A percentile compares a stretch with the other conserved stretches of the same genome.
phyloP scores from a whole-genome alignment of 2,329 filamentous ascomycete species.

The Cytospora schulzeri region DNA sequence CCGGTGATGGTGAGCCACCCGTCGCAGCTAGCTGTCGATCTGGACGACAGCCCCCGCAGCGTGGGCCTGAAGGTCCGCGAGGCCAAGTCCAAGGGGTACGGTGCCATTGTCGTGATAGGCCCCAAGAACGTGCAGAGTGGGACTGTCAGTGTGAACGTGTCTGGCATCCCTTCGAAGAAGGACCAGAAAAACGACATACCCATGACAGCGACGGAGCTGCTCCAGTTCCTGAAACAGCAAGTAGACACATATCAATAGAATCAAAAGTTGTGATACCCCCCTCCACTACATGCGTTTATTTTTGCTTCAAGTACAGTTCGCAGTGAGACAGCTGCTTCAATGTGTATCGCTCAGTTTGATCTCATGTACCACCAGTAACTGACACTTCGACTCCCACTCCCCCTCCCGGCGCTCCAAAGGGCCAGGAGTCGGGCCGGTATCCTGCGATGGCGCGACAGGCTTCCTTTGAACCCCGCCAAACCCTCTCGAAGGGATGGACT shows the following conservation, averaged over 20 bases:
- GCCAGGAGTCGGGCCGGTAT: neutral
- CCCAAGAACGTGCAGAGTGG: slow-evolving; percentile 61
- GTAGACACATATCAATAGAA: slow-evolving; percentile 51
- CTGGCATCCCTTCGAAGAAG: slow-evolving; percentile 35
- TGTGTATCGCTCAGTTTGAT: neutral
- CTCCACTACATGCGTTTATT: too few relatives aligned
- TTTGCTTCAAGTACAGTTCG: neutral
- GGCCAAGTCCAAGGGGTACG: slow-evolving; percentile 73
- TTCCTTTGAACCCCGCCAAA: slow-evolving; percentile 6
- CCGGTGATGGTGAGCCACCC: slow-evolving; percentile 47
- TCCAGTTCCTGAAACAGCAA: slow-evolving; percentile 48
- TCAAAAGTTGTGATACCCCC: slow-evolving; percentile 21
- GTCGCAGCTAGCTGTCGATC: slow-evolving; percentile 66
- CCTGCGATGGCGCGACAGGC: neutral
- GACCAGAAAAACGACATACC: slow-evolving; percentile 38
- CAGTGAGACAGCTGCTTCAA: neutral
- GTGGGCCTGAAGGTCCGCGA: slow-evolving; percentile 71
- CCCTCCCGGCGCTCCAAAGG: too few relatives aligned
- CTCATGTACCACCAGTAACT: too few relatives aligned
- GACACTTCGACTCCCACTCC: too few relatives aligned
- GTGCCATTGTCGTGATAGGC: slow-evolving; percentile 74
- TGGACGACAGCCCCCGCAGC: slow-evolving; percentile 65
- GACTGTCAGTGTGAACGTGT: slow-evolving; percentile 54
- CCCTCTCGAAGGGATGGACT: neutral
- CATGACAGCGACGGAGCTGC: slow-evolving; percentile 49